Evolutionary conservation across 2,329 filamentous ascomycete genomes (phyloP).

Genomic region (Ophiostoma perfectum): DNA sequence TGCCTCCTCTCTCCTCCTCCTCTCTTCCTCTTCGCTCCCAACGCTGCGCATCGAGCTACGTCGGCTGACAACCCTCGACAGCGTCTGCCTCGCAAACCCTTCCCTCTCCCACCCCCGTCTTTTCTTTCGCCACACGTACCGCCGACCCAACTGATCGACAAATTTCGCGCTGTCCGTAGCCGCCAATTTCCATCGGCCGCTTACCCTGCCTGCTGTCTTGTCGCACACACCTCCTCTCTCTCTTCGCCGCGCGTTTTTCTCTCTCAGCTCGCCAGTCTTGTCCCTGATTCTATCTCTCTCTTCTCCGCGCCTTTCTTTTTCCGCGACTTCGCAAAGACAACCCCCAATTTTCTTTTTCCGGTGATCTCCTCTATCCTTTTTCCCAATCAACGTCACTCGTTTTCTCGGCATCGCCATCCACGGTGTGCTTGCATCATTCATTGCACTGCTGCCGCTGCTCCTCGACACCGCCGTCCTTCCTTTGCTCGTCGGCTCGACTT

Average conservation of each 20-base stretch:
- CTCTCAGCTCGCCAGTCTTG: neutral
- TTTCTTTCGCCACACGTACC: constrained; percentile 11
- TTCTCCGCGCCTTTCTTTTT: neutral
- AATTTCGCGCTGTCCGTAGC: constrained; percentile 12
- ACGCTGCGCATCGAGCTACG: neutral
- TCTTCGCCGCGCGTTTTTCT: constrained; percentile 5
- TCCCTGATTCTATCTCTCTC: neutral
- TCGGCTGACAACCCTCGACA: constrained; percentile 3
- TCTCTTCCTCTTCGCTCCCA: neutral
- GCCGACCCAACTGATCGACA: constrained; percentile 1
- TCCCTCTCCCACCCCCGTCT: neutral
- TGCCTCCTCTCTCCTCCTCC: neutral
- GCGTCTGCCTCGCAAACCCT: constrained; percentile 1
- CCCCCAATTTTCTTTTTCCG: neutral
- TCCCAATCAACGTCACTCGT: neutral
- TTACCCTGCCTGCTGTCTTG: constrained; percentile 7
- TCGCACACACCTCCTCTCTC: constrained; percentile 16
- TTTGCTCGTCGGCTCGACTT: neutral
- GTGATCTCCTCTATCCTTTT: neutral
- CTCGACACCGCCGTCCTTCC: neutral
- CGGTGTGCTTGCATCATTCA: too few relatives aligned
- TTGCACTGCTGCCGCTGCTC: neutral
- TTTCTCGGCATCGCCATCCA: neutral
- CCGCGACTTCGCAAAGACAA: neutral
- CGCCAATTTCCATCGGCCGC: constrained; percentile 9